phyloP scores from a whole-genome alignment of 768 basidiomycete species.

The Cytidiella melzeri region DNA sequence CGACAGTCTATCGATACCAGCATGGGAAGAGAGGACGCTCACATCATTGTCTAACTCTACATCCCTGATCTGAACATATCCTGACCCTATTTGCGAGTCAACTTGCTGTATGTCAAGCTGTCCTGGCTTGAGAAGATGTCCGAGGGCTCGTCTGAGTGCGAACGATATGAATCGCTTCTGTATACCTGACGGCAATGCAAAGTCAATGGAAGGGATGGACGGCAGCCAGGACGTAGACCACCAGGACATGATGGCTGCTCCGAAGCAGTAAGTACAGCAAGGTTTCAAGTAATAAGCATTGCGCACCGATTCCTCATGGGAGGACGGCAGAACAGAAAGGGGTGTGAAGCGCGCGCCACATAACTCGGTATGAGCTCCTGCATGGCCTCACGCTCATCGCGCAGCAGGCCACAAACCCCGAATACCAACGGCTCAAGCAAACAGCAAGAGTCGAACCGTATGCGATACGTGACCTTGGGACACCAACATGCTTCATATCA shows the following conservation, averaged over 20 bases:
- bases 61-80: constrained; percentile 80
- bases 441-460: too few species aligned
- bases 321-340: neutral
- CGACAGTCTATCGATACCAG: neutral
- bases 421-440: too few species aligned
- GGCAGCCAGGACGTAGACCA: constrained; percentile 42
- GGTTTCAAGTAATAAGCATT: neutral
- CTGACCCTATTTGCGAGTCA: constrained; percentile 90
- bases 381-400: too few species aligned
- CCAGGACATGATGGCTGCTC: constrained; percentile 23
- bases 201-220: constrained; percentile 55
- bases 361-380: neutral
- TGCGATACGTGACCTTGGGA: too few species aligned
- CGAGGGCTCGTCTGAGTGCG: constrained; percentile 74
- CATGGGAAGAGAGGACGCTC: constrained; percentile 28
- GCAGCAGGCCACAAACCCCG: too few species aligned
- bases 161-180: constrained; percentile 90
- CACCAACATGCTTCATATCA: too few species aligned
- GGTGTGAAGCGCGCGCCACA: too few species aligned
- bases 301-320: neutral
- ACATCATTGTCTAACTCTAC: constrained; percentile 75
- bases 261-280: neutral
- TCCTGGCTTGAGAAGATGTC: constrained; percentile 82
- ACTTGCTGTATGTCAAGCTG: constrained; percentile 84
- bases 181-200: constrained; percentile 61